Evolutionary conservation across 352 stramenopile species (phyloP).

Genomic region (Globisporangium orthogonon): DNA sequence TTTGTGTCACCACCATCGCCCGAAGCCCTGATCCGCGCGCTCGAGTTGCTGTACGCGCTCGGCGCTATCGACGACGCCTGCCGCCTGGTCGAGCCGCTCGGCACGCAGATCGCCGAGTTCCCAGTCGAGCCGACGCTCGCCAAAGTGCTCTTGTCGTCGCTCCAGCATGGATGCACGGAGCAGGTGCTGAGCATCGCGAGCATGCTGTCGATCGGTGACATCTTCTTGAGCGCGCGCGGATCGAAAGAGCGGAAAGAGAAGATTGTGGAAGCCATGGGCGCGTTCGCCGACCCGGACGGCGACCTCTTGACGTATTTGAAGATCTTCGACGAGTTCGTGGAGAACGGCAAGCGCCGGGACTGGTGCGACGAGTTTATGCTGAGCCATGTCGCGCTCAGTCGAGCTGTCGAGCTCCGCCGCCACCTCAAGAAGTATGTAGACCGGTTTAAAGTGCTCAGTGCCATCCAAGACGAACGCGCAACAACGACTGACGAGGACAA

Average conservation of each 20-base stretch:
- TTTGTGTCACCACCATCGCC: constrained; percentile 73
- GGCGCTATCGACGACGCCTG: constrained; percentile 54
- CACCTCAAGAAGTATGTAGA: constrained; percentile 65
- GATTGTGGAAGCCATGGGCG: constrained; percentile 56
- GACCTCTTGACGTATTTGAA: constrained; percentile 67
- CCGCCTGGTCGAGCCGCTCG: constrained; percentile 72
- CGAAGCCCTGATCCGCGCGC: constrained; percentile 59
- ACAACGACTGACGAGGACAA: too few relatives aligned
- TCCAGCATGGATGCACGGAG: constrained; percentile 74
- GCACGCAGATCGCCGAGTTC: constrained; percentile 96
- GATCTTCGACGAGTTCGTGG: constrained; percentile 70
- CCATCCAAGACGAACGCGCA: too few relatives aligned
- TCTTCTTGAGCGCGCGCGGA: constrained; percentile 55
- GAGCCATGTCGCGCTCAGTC: constrained; percentile 42
- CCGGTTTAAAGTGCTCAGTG: constrained; percentile 27
- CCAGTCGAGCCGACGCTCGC: constrained; percentile 91
- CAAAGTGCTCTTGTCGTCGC: constrained; percentile 62
- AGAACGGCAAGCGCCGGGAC: constrained; percentile 47
- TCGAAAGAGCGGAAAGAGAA: constrained; percentile 66
- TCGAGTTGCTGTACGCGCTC: constrained; percentile 67
- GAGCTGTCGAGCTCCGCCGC: constrained; percentile 58
- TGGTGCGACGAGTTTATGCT: constrained; percentile 78
- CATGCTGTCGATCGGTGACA: constrained; percentile 92
- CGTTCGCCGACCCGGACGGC: constrained; percentile 58
- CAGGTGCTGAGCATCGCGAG: constrained; percentile 95